A percentile compares a stretch with the other conserved stretches of the same genome.
phyloP scores from a whole-genome alignment of 805 yeast genomes.

The Ogataea paradorogensis region DNA sequence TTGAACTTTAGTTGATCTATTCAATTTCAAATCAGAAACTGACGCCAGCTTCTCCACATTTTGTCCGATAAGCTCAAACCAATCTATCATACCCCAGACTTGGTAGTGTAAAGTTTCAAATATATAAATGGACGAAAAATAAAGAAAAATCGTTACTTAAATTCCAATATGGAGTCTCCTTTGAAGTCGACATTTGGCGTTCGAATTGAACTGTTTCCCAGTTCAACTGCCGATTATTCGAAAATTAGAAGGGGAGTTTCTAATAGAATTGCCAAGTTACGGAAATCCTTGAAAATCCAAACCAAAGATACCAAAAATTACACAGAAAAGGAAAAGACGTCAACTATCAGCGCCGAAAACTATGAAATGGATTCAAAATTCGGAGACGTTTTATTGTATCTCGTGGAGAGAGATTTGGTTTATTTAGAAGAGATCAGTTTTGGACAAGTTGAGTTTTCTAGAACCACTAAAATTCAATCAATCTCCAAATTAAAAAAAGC shows the following conservation, averaged over 20 bases:
- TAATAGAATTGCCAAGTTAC: slow-evolving; percentile 58
- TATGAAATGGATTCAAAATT: slow-evolving; percentile 49
- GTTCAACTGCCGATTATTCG: slow-evolving; percentile 65
- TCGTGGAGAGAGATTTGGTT: slow-evolving; percentile 76
- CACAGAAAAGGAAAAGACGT: slow-evolving; percentile 43
- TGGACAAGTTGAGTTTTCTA: slow-evolving; percentile 46
- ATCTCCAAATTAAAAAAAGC: slow-evolving; percentile 69
- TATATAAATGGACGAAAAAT: slow-evolving; percentile 7
- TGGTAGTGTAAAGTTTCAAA: slow-evolving; percentile 8
- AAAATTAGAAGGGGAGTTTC: slow-evolving; percentile 64
- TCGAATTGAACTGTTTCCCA: slow-evolving; percentile 61
- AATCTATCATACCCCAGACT: slow-evolving; percentile 7
- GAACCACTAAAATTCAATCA: slow-evolving; percentile 48
- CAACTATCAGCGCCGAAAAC: slow-evolving; percentile 45
- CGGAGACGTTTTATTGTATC: slow-evolving; percentile 58
- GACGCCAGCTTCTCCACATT: neutral
- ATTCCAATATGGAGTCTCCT: slow-evolving; percentile 42
- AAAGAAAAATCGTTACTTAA: slow-evolving; percentile 1
- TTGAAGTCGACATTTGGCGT: slow-evolving; percentile 47
- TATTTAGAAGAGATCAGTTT: slow-evolving; percentile 63
- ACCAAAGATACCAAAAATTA: slow-evolving; percentile 67
- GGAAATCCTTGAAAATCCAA: slow-evolving; percentile 60
- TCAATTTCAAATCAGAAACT: neutral
- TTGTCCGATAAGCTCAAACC: slow-evolving; percentile 4
- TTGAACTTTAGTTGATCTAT: slow-evolving; percentile 2